phyloP scores from a whole-genome alignment of 306 rosid species.

The Citrullus mucosospermus region DNA sequence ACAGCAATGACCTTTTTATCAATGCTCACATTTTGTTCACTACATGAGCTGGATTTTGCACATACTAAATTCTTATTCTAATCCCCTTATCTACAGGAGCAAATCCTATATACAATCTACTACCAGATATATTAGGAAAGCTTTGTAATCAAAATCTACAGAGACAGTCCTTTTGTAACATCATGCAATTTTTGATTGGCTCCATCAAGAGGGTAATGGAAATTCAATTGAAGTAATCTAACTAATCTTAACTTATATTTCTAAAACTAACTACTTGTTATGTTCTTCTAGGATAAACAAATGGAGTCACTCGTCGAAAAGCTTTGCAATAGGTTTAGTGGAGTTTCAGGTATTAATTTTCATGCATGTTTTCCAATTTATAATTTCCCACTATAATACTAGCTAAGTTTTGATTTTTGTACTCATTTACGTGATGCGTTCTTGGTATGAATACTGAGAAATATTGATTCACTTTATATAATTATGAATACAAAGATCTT shows the following conservation, averaged over 20 bases:
- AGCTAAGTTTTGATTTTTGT: not conserved
- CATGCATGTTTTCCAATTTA: not conserved
- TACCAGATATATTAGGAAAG: conserved; percentile 92
- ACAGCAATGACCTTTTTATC: not conserved
- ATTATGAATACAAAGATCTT: not conserved
- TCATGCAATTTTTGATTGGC: conserved; percentile 90
- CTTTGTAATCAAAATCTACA: conserved; percentile 61
- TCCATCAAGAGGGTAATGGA: conserved; percentile 78
- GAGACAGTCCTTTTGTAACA: conserved; percentile 72
- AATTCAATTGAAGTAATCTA: not conserved
- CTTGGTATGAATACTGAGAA: not conserved
- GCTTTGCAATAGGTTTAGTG: conserved; percentile 83
- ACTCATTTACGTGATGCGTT: not conserved
- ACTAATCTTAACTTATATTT: conserved; percentile 3
- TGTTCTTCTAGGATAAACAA: conserved; percentile 65
- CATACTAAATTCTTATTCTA: not conserved
- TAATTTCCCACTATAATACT: not conserved
- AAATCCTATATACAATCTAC: conserved; percentile 90
- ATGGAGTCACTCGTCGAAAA: conserved; percentile 97
- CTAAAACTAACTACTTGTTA: conserved; percentile 13
- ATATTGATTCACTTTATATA: not conserved
- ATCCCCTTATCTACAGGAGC: conserved; percentile 41
- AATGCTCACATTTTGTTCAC: conserved; percentile 13
- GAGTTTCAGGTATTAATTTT: conserved; percentile 54
- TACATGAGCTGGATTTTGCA: not conserved